Percentiles rank a stretch among this genome's conserved stretches.
These are phyloP conservation scores for Xylaria digitata DNA, from an alignment of 2,329 filamentous ascomycete species.

Conservation along the genomic window DNA sequence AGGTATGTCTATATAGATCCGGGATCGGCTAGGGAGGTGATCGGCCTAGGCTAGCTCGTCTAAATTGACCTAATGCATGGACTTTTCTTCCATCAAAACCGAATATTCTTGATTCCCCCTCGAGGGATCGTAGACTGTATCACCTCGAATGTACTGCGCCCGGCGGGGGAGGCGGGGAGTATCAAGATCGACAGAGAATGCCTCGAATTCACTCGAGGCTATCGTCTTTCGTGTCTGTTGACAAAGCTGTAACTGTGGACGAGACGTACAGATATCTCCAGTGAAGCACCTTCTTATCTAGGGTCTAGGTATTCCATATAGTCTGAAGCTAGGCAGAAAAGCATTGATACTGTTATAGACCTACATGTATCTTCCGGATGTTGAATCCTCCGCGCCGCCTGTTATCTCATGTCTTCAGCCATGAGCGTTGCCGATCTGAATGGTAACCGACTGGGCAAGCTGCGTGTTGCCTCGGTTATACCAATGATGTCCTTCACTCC, in stretches of 20 bases:
- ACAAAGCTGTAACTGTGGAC: constrained; percentile 4
- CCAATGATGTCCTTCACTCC: neutral
- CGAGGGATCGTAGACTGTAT: constrained; percentile 29
- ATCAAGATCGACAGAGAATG: constrained; percentile 10
- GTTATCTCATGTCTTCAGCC: constrained; percentile 1
- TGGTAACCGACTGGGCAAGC: neutral
- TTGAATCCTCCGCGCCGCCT: neutral
- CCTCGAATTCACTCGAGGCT: neutral
- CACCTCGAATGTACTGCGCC: constrained; percentile 17
- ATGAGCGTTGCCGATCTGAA: neutral
- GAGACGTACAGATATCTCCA: constrained; percentile 6
- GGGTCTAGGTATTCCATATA: constrained; percentile 6
- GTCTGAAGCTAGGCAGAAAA: constrained; percentile 6
- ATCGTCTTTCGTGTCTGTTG: neutral
- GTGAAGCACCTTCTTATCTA: neutral
- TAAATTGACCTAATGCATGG: constrained; percentile 34
- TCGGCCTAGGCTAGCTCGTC: constrained; percentile 19
- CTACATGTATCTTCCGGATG: constrained; percentile 16
- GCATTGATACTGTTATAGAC: neutral
- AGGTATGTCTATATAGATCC: constrained; percentile 13
- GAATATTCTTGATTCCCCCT: constrained; percentile 22
- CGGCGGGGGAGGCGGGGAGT: constrained; percentile 17
- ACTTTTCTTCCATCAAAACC: constrained; percentile 24
- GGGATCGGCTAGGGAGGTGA: constrained; percentile 21
- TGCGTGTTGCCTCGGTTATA: neutral